Conservation (phyloP, 129 eudicot genomes). For the Helianthus annuus region HanXRQr2.0-SUNRISE NC_035444.2:1186797-1187296, state of each 20-base stretch:
- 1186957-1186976: conserved; percentile 59
- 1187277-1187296: too few relatives aligned
- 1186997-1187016: conserved; percentile 58
- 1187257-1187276: too few relatives aligned
- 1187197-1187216: too few relatives aligned
- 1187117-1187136: too few relatives aligned
- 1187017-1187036: conserved; percentile 60
- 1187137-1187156: too few relatives aligned
- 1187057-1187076: conserved; percentile 66
- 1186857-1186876: conserved; percentile 66
- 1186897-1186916: conserved; percentile 67
- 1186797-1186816: conserved; percentile 58
- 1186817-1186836: conserved; percentile 65
- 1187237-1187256: too few relatives aligned
- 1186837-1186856: conserved; percentile 60
- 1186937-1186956: conserved; percentile 53
- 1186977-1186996: conserved; percentile 65
- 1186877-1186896: conserved; percentile 64
- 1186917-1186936: conserved; percentile 62
- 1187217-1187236: too few relatives aligned
- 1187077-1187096: conserved; percentile 35
- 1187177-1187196: too few relatives aligned
- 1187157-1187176: too few relatives aligned
- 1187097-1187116: too few relatives aligned
- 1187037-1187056: conserved; percentile 64